These are phyloP conservation scores for Colletotrichum navitas DNA, from an alignment of 2,329 filamentous ascomycete species.

Conservation along the genomic window DNA sequence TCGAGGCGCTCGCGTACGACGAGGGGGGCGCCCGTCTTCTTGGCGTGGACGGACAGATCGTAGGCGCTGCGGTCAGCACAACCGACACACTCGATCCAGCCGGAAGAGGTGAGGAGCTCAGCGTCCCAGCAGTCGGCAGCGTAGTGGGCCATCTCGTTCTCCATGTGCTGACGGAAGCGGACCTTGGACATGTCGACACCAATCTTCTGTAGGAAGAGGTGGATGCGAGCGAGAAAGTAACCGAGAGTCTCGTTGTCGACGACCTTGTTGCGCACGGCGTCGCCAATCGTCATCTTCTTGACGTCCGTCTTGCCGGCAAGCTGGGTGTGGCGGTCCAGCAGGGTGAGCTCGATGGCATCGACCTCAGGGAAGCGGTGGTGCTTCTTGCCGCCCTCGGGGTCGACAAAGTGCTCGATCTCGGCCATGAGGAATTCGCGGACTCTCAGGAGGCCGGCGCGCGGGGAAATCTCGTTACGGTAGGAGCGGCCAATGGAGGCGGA, in stretches of 20 bases:
- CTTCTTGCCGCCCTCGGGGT: slow-evolving; percentile 94
- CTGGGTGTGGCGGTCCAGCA: slow-evolving; percentile 89
- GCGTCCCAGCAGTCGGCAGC: slow-evolving; percentile 98
- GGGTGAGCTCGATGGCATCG: slow-evolving; percentile 82
- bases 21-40: slow-evolving; percentile 89
- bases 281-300: slow-evolving; percentile 80
- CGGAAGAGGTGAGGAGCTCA: slow-evolving; percentile 89
- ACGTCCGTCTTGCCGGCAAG: slow-evolving; percentile 85
- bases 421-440: slow-evolving; percentile 99
- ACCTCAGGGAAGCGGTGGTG: slow-evolving; percentile 90
- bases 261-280: slow-evolving; percentile 84
- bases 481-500: slow-evolving; percentile 98
- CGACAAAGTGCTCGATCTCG: slow-evolving; percentile 98
- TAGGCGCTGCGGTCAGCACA: slow-evolving; percentile 97
- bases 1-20: slow-evolving; percentile 86
- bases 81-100: slow-evolving; percentile 98
- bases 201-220: slow-evolving; percentile 89
- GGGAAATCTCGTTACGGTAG: slow-evolving; percentile 98
- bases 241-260: slow-evolving; percentile 98
- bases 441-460: slow-evolving; percentile 88
- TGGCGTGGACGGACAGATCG: slow-evolving; percentile 90
- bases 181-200: slow-evolving; percentile 90
- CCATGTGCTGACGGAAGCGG: slow-evolving; percentile 97
- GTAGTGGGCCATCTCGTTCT: slow-evolving; percentile 84
- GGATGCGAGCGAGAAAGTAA: slow-evolving; percentile 95